Conservation (phyloP, 306 rosid genomes). For the Crotalaria pallida region DNA sequence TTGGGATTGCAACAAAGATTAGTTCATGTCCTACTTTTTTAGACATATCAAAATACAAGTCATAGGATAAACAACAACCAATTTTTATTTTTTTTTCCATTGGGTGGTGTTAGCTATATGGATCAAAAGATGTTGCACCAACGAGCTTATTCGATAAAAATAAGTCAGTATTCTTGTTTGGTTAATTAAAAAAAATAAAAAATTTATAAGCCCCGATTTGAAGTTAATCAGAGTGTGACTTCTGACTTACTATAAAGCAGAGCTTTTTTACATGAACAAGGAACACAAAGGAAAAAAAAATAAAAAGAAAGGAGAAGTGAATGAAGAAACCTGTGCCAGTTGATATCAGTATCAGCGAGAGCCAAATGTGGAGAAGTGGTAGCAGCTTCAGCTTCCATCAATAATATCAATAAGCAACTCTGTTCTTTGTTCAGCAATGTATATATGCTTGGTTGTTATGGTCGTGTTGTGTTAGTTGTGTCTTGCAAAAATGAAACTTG, state of each 20-base stretch:
- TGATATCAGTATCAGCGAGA: constrained; percentile 65
- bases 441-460: neutral
- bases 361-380: constrained; percentile 46
- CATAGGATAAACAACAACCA: neutral
- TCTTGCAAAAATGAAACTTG: too few species aligned
- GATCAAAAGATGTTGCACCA: too few species aligned
- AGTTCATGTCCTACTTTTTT: neutral
- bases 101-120: too few species aligned
- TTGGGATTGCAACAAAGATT: constrained; percentile 3
- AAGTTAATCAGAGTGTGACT: too few species aligned
- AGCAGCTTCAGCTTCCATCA: constrained; percentile 47
- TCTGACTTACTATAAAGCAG: too few species aligned
- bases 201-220: too few species aligned
- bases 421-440: neutral
- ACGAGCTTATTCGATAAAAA: too few species aligned
- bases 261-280: too few species aligned
- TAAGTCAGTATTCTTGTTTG: too few species aligned
- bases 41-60: neutral
- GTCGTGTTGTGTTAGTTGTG: neutral
- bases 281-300: too few species aligned
- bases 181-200: too few species aligned
- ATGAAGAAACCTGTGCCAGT: constrained; percentile 97
- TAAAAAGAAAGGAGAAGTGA: neutral
- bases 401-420: neutral
- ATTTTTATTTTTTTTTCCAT: too few species aligned